phyloP scores from a whole-genome alignment of 108 stramenopile species.

The Cyclotella atomus region DNA sequence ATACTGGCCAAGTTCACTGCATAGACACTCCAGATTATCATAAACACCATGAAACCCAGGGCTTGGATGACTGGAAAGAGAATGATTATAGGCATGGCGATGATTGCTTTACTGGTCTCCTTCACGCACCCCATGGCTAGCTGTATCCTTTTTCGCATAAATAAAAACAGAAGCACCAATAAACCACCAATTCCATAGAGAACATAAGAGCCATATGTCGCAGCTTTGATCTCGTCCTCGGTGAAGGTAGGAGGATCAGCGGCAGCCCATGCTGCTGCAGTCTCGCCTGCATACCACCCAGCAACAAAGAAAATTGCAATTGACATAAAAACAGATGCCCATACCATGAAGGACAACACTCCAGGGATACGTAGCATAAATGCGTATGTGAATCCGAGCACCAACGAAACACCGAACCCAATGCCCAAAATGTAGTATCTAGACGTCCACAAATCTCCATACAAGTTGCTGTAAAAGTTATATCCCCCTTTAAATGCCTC shows the following conservation, averaged over 20 bases:
- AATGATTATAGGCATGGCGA: constrained; percentile 77
- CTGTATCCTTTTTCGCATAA: constrained; percentile 84
- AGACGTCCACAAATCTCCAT: constrained; percentile 53
- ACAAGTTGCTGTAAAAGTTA: constrained; percentile 59
- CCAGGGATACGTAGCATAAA: constrained; percentile 81
- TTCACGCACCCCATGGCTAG: constrained; percentile 89
- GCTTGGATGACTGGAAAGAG: constrained; percentile 82
- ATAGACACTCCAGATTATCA: constrained; percentile 66
- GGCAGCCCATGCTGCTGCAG: constrained; percentile 59
- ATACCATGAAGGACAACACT: constrained; percentile 77
- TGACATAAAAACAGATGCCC: constrained; percentile 76
- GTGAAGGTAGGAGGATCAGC: constrained; percentile 48
- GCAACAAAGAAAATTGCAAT: constrained; percentile 63
- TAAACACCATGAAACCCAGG: constrained; percentile 64
- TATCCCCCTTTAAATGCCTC: constrained; percentile 38
- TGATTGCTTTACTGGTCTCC: constrained; percentile 82
- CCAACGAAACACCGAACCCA: constrained; percentile 77
- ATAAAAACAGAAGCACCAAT: constrained; percentile 67
- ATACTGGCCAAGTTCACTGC: constrained; percentile 59
- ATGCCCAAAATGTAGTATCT: constrained; percentile 75
- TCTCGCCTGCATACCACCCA: constrained; percentile 58
- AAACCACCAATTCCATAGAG: constrained; percentile 65
- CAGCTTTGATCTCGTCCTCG: constrained; percentile 54
- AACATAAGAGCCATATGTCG: constrained; percentile 54
- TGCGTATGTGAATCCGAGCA: constrained; percentile 77